Percentiles rank a stretch among this genome's conserved stretches.
These are phyloP conservation scores for Pelargonium hybrid DNA, from an alignment of 441 rosid species.

Conservation along the genomic window DNA sequence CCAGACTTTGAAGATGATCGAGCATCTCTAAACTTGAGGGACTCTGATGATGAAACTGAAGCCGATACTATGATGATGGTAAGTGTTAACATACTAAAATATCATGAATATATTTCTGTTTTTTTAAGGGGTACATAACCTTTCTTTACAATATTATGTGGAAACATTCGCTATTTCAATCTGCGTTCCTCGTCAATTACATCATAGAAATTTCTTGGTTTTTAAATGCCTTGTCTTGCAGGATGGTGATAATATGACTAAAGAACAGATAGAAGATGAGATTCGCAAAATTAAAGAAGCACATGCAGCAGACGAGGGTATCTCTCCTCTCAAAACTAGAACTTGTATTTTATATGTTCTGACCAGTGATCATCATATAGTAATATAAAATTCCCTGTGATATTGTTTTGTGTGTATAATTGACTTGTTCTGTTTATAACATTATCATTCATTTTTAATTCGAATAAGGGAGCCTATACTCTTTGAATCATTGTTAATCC, in stretches of 20 bases:
- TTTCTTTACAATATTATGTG: too few species aligned
- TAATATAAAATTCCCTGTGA: not conserved
- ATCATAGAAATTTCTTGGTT: slow-evolving; percentile 1
- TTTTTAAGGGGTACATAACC: not conserved
- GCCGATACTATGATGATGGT: slow-evolving; percentile 82
- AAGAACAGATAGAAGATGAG: slow-evolving; percentile 71
- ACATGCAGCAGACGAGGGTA: slow-evolving; percentile 92
- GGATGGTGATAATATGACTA: slow-evolving; percentile 78
- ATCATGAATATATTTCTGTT: not conserved
- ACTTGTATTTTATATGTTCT: not conserved
- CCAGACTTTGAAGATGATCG: slow-evolving; percentile 53
- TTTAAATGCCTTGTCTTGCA: slow-evolving; percentile 28
- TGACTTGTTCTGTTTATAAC: not conserved
- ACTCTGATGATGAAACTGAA: slow-evolving; percentile 69
- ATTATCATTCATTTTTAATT: too few species aligned
- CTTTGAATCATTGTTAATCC: not conserved
- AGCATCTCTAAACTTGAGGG: slow-evolving; percentile 46
- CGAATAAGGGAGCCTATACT: not conserved
- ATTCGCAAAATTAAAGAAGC: slow-evolving; percentile 73
- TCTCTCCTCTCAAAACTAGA: slow-evolving; percentile 6
- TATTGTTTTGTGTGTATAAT: not conserved
- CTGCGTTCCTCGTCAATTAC: not conserved
- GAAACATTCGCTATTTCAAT: not conserved
- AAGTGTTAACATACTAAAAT: slow-evolving; percentile 4
- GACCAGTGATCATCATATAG: not conserved